These are phyloP conservation scores for Sistotremastrum niveocremeum DNA, from an alignment of 768 basidiomycete genomes.

Conservation along the genomic window DNA sequence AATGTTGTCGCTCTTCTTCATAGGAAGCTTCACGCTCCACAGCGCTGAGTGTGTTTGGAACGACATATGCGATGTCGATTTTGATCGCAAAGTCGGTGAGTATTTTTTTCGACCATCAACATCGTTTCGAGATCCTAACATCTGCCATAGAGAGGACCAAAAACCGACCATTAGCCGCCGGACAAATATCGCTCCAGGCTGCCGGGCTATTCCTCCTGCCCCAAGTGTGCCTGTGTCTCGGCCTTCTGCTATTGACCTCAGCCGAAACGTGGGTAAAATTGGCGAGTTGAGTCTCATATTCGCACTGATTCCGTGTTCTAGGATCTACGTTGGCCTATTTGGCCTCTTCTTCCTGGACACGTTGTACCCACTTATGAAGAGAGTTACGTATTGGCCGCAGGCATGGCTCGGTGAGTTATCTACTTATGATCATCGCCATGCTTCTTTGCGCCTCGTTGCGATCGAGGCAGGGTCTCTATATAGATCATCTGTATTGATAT, in stretches of 20 bases:
- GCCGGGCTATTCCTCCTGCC: constrained; percentile 5
- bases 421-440: constrained; percentile 27
- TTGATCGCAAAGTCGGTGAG: constrained; percentile 8
- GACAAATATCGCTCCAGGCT: constrained; percentile 8
- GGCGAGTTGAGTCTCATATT: background rate
- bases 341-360: constrained; percentile 11
- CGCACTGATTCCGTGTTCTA: background rate
- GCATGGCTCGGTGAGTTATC: constrained; percentile 34
- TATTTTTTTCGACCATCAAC: background rate
- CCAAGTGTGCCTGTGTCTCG: constrained; percentile 1
- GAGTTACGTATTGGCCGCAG: constrained; percentile 47
- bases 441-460: constrained; percentile 38
- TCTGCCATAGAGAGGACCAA: constrained; percentile 9
- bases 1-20: background rate
- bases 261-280: background rate
- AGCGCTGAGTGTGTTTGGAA: constrained; percentile 7
- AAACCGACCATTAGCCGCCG: constrained; percentile 9
- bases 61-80: constrained; percentile 7
- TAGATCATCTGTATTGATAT: constrained; percentile 13
- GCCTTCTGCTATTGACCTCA: constrained; percentile 1
- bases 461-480: constrained; percentile 26
- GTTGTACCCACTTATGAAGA: constrained; percentile 39
- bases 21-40: constrained; percentile 2
- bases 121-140: too few relatives aligned
- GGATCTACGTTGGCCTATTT: constrained; percentile 10